Evolutionary conservation across 225 moss, liverwort and hornwort genomes (phyloP).

Genomic region (Marchantia paleacea): DNA sequence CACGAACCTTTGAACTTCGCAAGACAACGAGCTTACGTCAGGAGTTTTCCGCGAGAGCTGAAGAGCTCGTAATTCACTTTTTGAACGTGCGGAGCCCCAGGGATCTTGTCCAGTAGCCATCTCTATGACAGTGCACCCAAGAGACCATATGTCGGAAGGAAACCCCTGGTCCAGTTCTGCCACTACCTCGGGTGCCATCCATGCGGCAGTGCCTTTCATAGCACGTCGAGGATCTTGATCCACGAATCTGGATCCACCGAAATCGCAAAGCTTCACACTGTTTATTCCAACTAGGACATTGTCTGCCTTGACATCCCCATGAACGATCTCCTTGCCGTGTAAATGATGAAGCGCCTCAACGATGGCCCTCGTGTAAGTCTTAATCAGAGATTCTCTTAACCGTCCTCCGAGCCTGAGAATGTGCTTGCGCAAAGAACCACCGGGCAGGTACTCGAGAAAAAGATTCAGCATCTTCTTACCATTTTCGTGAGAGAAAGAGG

Average conservation of each 20-base stretch:
- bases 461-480: constrained; percentile 25
- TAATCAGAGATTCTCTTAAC: constrained; percentile 30
- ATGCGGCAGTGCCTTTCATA: constrained; percentile 41
- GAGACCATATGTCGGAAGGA: constrained; percentile 39
- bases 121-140: constrained; percentile 36
- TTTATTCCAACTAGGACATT: constrained; percentile 32
- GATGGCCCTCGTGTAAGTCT: constrained; percentile 33
- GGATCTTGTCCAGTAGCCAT: constrained; percentile 43
- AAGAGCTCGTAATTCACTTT: constrained; percentile 11
- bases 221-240: constrained; percentile 1
- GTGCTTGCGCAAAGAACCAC: constrained; percentile 32
- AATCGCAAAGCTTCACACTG: constrained; percentile 36
- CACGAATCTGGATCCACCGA: constrained; percentile 35
- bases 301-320: constrained; percentile 38
- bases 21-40: constrained; percentile 28
- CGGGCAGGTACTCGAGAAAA: constrained; percentile 49
- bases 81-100: constrained; percentile 20
- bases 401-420: constrained; percentile 27
- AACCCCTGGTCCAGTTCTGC: constrained; percentile 37
- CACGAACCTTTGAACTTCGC: constrained; percentile 31
- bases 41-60: constrained; percentile 33
- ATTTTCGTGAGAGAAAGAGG: constrained; percentile 30
- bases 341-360: constrained; percentile 35
- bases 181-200: constrained; percentile 50
- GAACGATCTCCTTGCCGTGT: constrained; percentile 38